phyloP scores from a whole-genome alignment of 1,284 basidiomycete genomes.

The Kalmanozyma brasiliensis region DNA sequence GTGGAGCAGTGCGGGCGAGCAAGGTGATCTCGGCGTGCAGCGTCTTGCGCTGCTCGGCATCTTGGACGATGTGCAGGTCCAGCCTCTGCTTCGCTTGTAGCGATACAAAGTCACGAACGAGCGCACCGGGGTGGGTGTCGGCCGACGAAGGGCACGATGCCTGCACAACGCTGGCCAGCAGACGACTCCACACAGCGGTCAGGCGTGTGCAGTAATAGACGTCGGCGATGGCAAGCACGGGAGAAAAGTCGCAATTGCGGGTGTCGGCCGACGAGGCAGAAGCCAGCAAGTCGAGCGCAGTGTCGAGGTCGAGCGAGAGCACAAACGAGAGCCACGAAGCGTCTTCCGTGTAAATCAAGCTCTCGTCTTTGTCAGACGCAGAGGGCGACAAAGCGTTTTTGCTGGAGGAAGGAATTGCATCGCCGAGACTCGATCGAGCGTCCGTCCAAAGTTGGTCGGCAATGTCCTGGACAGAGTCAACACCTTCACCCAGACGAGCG shows the following conservation, averaged over 20 bases:
- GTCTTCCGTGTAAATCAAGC: slow-evolving; percentile 11
- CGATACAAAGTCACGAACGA: slow-evolving; percentile 20
- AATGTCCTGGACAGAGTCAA: slow-evolving; percentile 32
- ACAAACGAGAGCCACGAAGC: slow-evolving; percentile 52
- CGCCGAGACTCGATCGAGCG: slow-evolving; percentile 28
- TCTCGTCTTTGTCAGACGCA: slow-evolving; percentile 22
- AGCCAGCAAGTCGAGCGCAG: slow-evolving; percentile 39
- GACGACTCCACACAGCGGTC: slow-evolving; percentile 48
- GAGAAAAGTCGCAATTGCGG: slow-evolving; percentile 31
- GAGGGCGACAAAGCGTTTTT: slow-evolving; percentile 2
- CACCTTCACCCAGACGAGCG: slow-evolving; percentile 41
- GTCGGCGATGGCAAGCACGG: slow-evolving; percentile 52
- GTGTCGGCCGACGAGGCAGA: slow-evolving; percentile 13
- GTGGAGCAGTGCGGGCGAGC: slow-evolving; percentile 47
- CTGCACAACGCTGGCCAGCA: slow-evolving; percentile 50
- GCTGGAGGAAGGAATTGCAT: slow-evolving; percentile 1
- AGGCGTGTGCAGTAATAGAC: slow-evolving; percentile 53
- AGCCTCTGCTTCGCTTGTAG: slow-evolving; percentile 38
- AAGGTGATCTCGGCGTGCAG: slow-evolving; percentile 45
- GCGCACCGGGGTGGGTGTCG: slow-evolving; percentile 5
- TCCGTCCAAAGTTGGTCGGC: slow-evolving; percentile 43
- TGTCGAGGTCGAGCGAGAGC: slow-evolving; percentile 49
- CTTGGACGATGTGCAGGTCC: slow-evolving; percentile 38
- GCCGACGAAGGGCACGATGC: slow-evolving; percentile 42
- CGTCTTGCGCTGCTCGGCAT: slow-evolving; percentile 27